Conservation (phyloP, 441 rosid genomes). For the Metrosideros polymorpha region DNA sequence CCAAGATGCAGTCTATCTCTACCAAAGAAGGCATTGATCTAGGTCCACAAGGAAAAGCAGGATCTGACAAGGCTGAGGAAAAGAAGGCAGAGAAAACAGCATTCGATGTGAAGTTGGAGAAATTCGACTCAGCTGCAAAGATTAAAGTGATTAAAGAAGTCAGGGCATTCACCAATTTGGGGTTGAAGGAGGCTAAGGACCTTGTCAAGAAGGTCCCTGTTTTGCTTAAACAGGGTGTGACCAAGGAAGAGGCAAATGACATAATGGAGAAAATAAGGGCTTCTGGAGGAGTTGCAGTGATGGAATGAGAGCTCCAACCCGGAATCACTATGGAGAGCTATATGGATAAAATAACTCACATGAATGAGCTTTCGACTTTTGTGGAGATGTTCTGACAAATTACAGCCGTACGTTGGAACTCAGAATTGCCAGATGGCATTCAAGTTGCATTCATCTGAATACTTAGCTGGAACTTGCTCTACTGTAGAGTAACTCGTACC, state of each 20-base stretch:
- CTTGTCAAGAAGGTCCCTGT: conserved; percentile 63
- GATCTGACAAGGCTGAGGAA: conserved; percentile 26
- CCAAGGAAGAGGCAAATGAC: conserved; percentile 60
- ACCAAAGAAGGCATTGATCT: conserved; percentile 28
- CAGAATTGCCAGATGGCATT: no score
- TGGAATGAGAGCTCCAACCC: conserved; percentile 30
- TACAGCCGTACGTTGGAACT: no score
- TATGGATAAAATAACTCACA: no score
- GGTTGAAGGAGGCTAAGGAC: conserved; percentile 68
- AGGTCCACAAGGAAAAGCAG: conserved; percentile 28
- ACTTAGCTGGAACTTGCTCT: no score
- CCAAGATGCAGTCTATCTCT: conserved; percentile 36
- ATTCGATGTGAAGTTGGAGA: conserved; percentile 66
- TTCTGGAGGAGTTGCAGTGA: conserved; percentile 57
- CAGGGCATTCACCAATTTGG: conserved; percentile 45
- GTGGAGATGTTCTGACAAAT: no score
- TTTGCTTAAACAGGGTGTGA: conserved; percentile 54
- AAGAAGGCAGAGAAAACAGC: conserved; percentile 56
- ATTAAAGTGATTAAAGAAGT: conserved; percentile 70
- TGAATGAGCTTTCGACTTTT: no score
- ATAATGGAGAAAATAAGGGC: conserved; percentile 51
- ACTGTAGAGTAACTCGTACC: no score
- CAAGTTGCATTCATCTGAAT: no score
- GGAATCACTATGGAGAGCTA: no score
- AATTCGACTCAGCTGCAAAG: conserved; percentile 48